Evolutionary conservation across 352 stramenopile genomes (phyloP).

Genomic region (Pythium aquatile): DNA sequence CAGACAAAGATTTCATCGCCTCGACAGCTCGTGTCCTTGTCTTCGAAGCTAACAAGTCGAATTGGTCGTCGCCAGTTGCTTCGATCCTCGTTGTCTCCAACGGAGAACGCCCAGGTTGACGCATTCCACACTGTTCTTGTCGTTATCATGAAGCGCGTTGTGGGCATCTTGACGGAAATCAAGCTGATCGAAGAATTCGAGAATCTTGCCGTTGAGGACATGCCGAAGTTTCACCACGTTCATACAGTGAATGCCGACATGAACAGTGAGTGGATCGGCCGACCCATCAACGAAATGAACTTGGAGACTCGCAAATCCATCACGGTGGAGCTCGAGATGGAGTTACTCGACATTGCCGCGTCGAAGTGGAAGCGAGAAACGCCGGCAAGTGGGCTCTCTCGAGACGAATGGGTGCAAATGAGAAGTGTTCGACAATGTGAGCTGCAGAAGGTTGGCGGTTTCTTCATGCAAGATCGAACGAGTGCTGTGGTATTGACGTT

Average conservation of each 20-base stretch:
- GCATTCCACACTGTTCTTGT: slow-evolving; percentile 51
- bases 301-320: slow-evolving; percentile 55
- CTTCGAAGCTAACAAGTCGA: slow-evolving; percentile 25
- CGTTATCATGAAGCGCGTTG: slow-evolving; percentile 53
- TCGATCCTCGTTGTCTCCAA: slow-evolving; percentile 49
- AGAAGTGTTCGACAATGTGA: slow-evolving; percentile 43
- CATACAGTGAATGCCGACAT: slow-evolving; percentile 49
- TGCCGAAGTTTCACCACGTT: slow-evolving; percentile 45
- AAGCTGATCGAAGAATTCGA: slow-evolving; percentile 64
- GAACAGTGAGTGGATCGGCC: slow-evolving; percentile 52
- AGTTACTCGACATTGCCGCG: slow-evolving; percentile 52
- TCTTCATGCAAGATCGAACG: slow-evolving; percentile 56
- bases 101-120: slow-evolving; percentile 62
- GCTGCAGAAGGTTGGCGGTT: slow-evolving; percentile 40
- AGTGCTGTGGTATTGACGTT: slow-evolving; percentile 35
- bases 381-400: slow-evolving; percentile 16
- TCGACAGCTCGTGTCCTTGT: not conserved
- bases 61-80: slow-evolving; percentile 49
- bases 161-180: slow-evolving; percentile 54
- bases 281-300: slow-evolving; percentile 52
- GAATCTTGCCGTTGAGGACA: slow-evolving; percentile 40
- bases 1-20: slow-evolving; percentile 3
- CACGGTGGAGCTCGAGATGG: slow-evolving; percentile 59
- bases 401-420: slow-evolving; percentile 55
- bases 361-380: slow-evolving; percentile 25